Percentiles rank a stretch among this genome's conserved stretches.
Conservation (phyloP, 495 filamentous ascomycete genomes). For the Paragyromitra xinjiangensis region DNA sequence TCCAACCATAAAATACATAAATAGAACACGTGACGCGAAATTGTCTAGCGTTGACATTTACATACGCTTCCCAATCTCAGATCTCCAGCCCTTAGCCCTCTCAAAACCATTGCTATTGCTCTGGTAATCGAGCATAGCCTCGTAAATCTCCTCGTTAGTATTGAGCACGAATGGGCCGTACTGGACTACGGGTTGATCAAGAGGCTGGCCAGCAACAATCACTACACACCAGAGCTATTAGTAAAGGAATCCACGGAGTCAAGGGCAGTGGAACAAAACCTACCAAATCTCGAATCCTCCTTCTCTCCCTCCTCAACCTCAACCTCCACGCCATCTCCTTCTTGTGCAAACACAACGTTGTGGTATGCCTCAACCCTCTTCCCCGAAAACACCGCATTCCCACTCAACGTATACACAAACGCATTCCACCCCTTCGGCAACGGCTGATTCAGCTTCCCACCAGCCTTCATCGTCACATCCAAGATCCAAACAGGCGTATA, state of each 20-base stretch:
- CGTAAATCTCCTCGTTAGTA: conserved; percentile 82
- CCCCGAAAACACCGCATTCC: conserved; percentile 72
- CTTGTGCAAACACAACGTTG: conserved; percentile 87
- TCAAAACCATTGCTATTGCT: conserved; percentile 89
- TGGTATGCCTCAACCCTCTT: conserved; percentile 74
- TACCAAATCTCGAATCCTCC: conserved; percentile 70
- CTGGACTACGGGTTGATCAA: conserved; percentile 93
- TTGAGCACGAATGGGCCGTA: conserved; percentile 95
- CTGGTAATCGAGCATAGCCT: conserved; percentile 91
- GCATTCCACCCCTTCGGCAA: conserved; percentile 88
- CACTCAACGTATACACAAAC: conserved; percentile 83
- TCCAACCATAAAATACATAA: neutral
- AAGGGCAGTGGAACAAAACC: conserved; percentile 30
- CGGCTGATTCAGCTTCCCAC: conserved; percentile 74
- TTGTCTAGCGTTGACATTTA: conserved; percentile 12
- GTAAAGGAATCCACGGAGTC: conserved; percentile 20
- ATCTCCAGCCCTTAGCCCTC: conserved; percentile 80
- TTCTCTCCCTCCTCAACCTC: conserved; percentile 74
- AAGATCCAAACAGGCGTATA: conserved; percentile 96
- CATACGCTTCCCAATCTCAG: conserved; percentile 93
- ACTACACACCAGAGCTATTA: conserved; percentile 59
- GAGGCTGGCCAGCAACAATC: conserved; percentile 81
- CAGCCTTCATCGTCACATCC: conserved; percentile 83
- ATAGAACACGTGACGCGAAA: neutral
- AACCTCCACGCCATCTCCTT: conserved; percentile 76